Evolutionary conservation across 768 basidiomycete species (phyloP).

Genomic region (Nidularia pulvinata): DNA sequence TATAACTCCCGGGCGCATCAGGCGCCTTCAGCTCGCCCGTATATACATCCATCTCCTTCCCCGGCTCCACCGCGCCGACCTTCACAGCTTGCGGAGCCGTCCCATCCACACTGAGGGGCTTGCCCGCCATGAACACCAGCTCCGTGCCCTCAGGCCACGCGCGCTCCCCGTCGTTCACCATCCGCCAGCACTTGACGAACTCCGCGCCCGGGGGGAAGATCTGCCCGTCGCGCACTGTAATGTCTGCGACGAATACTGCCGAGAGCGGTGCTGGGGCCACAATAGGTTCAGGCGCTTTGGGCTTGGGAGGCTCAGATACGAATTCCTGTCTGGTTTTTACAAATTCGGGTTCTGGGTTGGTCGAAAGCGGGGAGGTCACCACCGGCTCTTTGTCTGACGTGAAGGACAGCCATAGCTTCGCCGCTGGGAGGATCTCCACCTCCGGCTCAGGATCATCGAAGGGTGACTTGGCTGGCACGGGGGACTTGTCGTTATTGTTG

Average conservation of each 20-base stretch:
- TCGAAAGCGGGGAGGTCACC: too few species aligned
- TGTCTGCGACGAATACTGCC: conserved; percentile 62
- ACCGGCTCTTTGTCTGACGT: too few species aligned
- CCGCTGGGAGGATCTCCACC: too few species aligned
- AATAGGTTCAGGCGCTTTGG: neutral
- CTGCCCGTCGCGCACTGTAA: conserved; percentile 76
- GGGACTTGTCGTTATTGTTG: neutral
- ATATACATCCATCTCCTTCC: conserved; percentile 62
- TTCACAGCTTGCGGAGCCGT: conserved; percentile 46
- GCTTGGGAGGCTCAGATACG: conserved; percentile 7
- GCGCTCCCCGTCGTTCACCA: conserved; percentile 60
- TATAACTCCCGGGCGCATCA: conserved; percentile 69
- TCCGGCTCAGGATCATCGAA: neutral
- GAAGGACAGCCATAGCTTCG: too few species aligned
- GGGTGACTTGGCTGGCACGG: neutral
- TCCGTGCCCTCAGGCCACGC: conserved; percentile 74
- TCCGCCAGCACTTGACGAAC: conserved; percentile 83
- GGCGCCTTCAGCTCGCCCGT: conserved; percentile 83
- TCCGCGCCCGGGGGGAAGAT: conserved; percentile 81
- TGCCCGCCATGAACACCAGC: conserved; percentile 72
- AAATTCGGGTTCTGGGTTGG: too few species aligned
- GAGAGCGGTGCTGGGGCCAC: conserved; percentile 26
- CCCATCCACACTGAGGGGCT: conserved; percentile 42
- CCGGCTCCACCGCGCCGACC: conserved; percentile 58
- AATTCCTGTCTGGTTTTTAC: too few species aligned